These are phyloP conservation scores for Quillaja saponaria DNA, from an alignment of 306 rosid genomes.

Conservation along the genomic window DNA sequence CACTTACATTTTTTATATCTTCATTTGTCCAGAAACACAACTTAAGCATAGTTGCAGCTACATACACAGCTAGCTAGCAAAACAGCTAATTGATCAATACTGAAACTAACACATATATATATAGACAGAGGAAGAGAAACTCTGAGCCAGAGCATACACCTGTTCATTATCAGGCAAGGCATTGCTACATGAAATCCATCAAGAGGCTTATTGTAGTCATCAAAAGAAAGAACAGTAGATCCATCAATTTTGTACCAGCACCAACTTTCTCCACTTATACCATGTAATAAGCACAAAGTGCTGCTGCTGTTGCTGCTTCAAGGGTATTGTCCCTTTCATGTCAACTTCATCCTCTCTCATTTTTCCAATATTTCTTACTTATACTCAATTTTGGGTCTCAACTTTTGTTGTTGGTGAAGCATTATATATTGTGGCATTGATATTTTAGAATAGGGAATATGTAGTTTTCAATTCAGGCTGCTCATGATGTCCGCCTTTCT, in stretches of 20 bases:
- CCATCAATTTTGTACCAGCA: slow-evolving; percentile 91
- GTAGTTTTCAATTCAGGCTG: slow-evolving; percentile 13
- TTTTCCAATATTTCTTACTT: slow-evolving; percentile 19
- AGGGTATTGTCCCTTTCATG: slow-evolving; percentile 3
- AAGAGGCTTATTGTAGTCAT: slow-evolving; percentile 84
- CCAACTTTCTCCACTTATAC: slow-evolving; percentile 83
- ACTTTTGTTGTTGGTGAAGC: slow-evolving; percentile 12
- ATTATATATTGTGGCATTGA: slow-evolving; percentile 13
- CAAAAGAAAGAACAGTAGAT: slow-evolving; percentile 61
- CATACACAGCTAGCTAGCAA: slow-evolving; percentile 57
- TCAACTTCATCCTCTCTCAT: slow-evolving; percentile 33
- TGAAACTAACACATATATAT: slow-evolving; percentile 11
- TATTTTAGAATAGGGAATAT: slow-evolving; percentile 14
- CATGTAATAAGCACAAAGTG: slow-evolving; percentile 95
- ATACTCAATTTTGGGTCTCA: slow-evolving; percentile 26
- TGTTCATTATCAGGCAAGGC: slow-evolving; percentile 68
- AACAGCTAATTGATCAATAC: background rate
- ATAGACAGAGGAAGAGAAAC: background rate
- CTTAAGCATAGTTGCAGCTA: slow-evolving; percentile 91
- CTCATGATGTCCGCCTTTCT: slow-evolving; percentile 36
- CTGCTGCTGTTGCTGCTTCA: slow-evolving; percentile 44
- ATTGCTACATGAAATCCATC: slow-evolving; percentile 64
- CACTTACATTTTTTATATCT: slow-evolving; percentile 61
- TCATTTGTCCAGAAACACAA: slow-evolving; percentile 57
- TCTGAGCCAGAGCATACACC: slow-evolving; percentile 33